Conservation (phyloP, 495 filamentous ascomycete genomes). For the Copromyces sp. region DNA sequence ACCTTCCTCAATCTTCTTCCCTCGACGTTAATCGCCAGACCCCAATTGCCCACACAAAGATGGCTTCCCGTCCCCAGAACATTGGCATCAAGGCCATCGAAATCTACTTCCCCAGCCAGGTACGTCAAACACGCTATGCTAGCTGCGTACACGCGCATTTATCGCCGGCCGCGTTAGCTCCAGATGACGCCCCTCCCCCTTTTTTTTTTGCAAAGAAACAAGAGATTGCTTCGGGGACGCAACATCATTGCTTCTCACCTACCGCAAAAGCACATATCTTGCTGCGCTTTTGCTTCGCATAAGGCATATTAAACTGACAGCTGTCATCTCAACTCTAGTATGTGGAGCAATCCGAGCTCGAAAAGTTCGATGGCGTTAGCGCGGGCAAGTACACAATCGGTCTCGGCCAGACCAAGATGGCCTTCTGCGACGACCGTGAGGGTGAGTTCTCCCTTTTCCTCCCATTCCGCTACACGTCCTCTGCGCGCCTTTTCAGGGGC, state of each 20-base stretch:
- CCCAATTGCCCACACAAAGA: slow-evolving; percentile 37
- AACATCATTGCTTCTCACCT: neutral
- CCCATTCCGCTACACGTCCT: neutral
- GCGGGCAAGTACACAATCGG: slow-evolving; percentile 97
- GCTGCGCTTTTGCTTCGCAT: neutral
- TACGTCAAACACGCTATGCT: slow-evolving; percentile 32
- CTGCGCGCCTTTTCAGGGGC: slow-evolving; percentile 10
- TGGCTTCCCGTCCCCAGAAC: slow-evolving; percentile 86
- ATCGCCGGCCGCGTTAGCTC: neutral
- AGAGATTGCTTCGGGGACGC: neutral
- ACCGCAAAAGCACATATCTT: neutral
- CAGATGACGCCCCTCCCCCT: neutral
- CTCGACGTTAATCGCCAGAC: neutral
- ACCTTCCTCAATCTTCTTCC: neutral
- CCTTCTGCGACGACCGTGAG: slow-evolving; percentile 98
- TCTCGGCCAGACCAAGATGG: slow-evolving; percentile 99
- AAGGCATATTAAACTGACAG: slow-evolving; percentile 20
- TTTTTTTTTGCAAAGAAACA: neutral
- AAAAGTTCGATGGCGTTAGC: slow-evolving; percentile 96
- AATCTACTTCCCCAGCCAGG: slow-evolving; percentile 95
- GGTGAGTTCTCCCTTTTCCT: slow-evolving; percentile 44
- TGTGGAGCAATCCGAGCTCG: slow-evolving; percentile 89
- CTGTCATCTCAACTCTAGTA: slow-evolving; percentile 47
- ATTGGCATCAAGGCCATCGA: slow-evolving; percentile 99
- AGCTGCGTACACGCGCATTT: neutral